phyloP scores from a whole-genome alignment of 352 stramenopile genomes.

The Plasmopara muralis region DNA sequence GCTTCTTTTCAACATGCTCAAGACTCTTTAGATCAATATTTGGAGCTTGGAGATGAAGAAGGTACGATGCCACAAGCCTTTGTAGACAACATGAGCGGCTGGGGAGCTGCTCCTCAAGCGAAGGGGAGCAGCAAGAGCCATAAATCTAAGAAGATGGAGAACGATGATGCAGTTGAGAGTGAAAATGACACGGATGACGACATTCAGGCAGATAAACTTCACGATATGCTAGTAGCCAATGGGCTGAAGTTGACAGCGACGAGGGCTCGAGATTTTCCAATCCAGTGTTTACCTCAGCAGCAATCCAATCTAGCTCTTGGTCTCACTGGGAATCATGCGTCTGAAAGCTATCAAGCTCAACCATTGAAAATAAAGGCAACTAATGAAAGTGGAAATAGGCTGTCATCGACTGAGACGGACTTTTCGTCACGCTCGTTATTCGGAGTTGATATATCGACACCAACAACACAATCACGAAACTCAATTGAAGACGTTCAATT shows the following conservation, averaged over 20 bases:
- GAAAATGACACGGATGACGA: slow-evolving; percentile 11
- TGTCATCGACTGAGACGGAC: slow-evolving; percentile 11
- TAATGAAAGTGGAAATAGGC: slow-evolving; percentile 4
- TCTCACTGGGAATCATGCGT: not conserved
- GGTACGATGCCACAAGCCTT: slow-evolving; percentile 22
- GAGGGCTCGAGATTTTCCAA: slow-evolving; percentile 9
- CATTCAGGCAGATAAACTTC: slow-evolving; percentile 6
- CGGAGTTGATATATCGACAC: slow-evolving; percentile 2
- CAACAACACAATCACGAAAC: slow-evolving; percentile 3
- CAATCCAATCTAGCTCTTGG: slow-evolving; percentile 1
- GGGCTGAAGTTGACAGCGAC: slow-evolving; percentile 10
- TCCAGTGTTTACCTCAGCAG: not conserved
- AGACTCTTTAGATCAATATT: slow-evolving; percentile 29
- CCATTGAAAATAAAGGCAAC: not conserved
- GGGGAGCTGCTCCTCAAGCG: slow-evolving; percentile 12
- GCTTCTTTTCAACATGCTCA: not conserved
- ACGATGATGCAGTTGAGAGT: slow-evolving; percentile 4
- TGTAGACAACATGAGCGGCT: slow-evolving; percentile 33
- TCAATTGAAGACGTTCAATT: not conserved
- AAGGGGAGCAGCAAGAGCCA: slow-evolving; percentile 2
- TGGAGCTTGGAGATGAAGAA: slow-evolving; percentile 19
- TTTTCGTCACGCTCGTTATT: slow-evolving; percentile 5
- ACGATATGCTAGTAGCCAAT: slow-evolving; percentile 22
- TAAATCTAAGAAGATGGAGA: slow-evolving; percentile 1
- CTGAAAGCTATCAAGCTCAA: not conserved